phyloP scores from a whole-genome alignment of 345 rosid genomes.

The Heritiera littoralis region DNA sequence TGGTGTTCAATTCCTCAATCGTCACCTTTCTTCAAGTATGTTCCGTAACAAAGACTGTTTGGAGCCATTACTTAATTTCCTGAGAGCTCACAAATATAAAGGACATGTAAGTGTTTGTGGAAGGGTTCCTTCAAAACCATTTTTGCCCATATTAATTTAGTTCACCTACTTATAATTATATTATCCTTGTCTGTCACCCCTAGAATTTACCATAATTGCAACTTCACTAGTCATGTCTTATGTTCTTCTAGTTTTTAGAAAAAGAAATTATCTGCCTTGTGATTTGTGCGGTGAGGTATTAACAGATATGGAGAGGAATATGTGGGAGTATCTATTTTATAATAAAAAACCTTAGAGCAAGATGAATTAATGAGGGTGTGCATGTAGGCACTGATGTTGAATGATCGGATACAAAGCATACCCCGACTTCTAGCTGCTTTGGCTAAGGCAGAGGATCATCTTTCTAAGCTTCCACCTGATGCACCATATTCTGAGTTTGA shows the following conservation, averaged over 20 bases:
- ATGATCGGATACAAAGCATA: slow-evolving; percentile 75
- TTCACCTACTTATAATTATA: neutral
- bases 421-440: slow-evolving; percentile 64
- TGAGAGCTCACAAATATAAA: slow-evolving; percentile 75
- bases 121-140: neutral
- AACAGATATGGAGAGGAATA: neutral
- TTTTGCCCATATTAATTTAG: slow-evolving; percentile 2
- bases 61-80: slow-evolving; percentile 87
- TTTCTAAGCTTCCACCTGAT: slow-evolving; percentile 70
- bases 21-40: slow-evolving; percentile 94
- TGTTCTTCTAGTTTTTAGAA: neutral
- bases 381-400: slow-evolving; percentile 83
- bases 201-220: neutral
- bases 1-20: slow-evolving; percentile 98
- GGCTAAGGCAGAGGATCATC: slow-evolving; percentile 82
- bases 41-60: slow-evolving; percentile 87
- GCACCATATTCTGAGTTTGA: slow-evolving; percentile 78
- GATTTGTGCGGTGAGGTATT: neutral
- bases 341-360: neutral
- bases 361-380: neutral
- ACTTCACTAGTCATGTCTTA: neutral
- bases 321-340: neutral
- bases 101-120: slow-evolving; percentile 72
- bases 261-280: neutral
- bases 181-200: neutral